phyloP scores from a whole-genome alignment of 1,284 basidiomycete species.

The Meira miltonrushii region DNA sequence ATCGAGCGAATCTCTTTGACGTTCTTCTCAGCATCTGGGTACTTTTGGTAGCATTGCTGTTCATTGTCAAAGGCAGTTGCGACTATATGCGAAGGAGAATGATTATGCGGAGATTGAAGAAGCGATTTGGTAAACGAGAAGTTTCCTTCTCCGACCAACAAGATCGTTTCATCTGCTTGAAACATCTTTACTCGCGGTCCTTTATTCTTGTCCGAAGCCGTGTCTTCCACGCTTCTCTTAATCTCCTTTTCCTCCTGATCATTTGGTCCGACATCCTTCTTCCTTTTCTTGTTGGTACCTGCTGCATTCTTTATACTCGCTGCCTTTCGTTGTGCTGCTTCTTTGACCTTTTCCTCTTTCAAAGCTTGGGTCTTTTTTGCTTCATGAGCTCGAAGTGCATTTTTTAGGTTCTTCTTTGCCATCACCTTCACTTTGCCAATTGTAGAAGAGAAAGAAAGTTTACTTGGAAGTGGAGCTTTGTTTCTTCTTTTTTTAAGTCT shows the following conservation, averaged over 20 bases:
- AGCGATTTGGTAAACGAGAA: constrained; percentile 85
- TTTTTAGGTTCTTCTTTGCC: constrained; percentile 40
- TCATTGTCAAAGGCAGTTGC: constrained; percentile 85
- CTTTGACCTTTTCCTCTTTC: constrained; percentile 22
- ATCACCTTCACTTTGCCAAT: constrained; percentile 14
- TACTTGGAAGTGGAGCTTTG: too few relatives aligned
- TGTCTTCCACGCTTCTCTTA: too few relatives aligned
- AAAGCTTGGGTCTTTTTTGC: constrained; percentile 22
- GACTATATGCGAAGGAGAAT: constrained; percentile 65
- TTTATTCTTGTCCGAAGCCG: constrained; percentile 33
- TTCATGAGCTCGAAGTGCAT: constrained; percentile 27
- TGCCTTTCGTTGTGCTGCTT: constrained; percentile 29
- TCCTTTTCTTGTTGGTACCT: constrained; percentile 17
- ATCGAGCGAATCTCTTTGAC: constrained; percentile 55
- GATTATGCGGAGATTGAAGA: constrained; percentile 54
- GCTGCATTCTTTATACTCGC: constrained; percentile 18
- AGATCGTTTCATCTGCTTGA: constrained; percentile 66
- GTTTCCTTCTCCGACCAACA: constrained; percentile 88
- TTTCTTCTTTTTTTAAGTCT: too few relatives aligned
- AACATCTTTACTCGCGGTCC: constrained; percentile 63
- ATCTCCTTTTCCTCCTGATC: background rate
- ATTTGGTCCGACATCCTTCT: background rate
- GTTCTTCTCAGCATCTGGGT: constrained; percentile 69
- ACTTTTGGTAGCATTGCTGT: constrained; percentile 72
- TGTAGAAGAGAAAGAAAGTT: too few relatives aligned